Conservation (phyloP, 257 asterid species). For the Coffea canephora region DNA sequence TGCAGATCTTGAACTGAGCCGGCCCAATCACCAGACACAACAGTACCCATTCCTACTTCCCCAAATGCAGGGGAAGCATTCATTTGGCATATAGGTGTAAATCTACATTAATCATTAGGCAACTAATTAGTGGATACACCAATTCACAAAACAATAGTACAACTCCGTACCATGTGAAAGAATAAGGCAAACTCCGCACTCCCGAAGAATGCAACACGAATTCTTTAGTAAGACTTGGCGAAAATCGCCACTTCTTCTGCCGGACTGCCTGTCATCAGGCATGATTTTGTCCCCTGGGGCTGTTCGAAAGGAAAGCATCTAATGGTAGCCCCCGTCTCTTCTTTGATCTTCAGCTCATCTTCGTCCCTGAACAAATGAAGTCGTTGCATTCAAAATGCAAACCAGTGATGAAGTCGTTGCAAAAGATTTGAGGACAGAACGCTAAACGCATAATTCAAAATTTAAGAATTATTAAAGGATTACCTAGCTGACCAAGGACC, state of each 20-base stretch:
- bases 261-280: slow-evolving; percentile 84
- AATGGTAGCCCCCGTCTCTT: slow-evolving; percentile 94
- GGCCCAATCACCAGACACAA: no score
- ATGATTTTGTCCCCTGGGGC: slow-evolving; percentile 65
- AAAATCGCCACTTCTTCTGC: slow-evolving; percentile 94
- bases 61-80: no score
- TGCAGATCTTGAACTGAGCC: no score
- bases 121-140: not conserved
- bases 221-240: slow-evolving; percentile 73
- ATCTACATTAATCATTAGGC: not conserved
- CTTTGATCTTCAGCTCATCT: slow-evolving; percentile 83
- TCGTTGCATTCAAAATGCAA: not conserved
- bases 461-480: not conserved
- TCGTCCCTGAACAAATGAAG: slow-evolving; percentile 42
- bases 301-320: slow-evolving; percentile 96
- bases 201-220: not conserved
- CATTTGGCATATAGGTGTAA: not conserved
- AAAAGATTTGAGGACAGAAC: not conserved
- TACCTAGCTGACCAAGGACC: slow-evolving; percentile 99
- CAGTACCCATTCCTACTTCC: no score
- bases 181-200: not conserved
- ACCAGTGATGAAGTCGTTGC: not conserved
- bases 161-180: not conserved
- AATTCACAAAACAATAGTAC: not conserved
- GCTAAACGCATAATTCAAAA: not conserved